phyloP scores from a whole-genome alignment of 1,284 basidiomycete genomes.

The Ustilago lituana region DNA sequence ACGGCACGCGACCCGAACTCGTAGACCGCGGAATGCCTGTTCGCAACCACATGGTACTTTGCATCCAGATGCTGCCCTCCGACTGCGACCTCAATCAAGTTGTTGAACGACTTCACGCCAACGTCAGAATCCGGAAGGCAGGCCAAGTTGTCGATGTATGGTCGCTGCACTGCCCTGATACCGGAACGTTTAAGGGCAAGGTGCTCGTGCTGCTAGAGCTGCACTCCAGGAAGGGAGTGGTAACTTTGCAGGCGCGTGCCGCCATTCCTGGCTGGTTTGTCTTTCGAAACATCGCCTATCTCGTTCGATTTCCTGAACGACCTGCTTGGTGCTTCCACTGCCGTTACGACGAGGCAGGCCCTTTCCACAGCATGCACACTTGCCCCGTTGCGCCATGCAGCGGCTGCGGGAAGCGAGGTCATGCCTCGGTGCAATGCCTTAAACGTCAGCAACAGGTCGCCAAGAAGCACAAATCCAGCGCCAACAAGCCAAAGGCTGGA shows the following conservation, averaged over 20 bases:
- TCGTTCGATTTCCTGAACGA: slow-evolving; percentile 27
- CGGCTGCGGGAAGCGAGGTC: slow-evolving; percentile 16
- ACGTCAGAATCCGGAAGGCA: slow-evolving; percentile 7
- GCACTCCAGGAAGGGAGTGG: slow-evolving; percentile 1
- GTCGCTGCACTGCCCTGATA: slow-evolving; percentile 11
- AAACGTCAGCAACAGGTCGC: slow-evolving; percentile 16
- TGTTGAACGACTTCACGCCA: background rate
- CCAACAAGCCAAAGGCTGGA: too few relatives aligned
- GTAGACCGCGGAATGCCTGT: slow-evolving; percentile 14
- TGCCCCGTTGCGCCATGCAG: slow-evolving; percentile 16
- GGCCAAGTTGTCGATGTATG: slow-evolving; percentile 28
- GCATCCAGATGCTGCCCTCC: slow-evolving; percentile 34
- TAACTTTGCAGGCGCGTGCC: slow-evolving; percentile 12
- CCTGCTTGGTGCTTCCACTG: slow-evolving; percentile 36
- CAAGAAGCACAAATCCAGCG: slow-evolving; percentile 13
- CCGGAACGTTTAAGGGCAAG: slow-evolving; percentile 18
- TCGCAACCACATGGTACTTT: slow-evolving; percentile 17
- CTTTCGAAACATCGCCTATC: slow-evolving; percentile 18
- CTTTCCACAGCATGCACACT: slow-evolving; percentile 27
- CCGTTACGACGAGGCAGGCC: slow-evolving; percentile 11
- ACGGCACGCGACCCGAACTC: slow-evolving; percentile 25
- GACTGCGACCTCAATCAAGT: slow-evolving; percentile 1
- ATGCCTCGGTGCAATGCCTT: slow-evolving; percentile 18
- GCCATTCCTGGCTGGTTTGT: slow-evolving; percentile 31
- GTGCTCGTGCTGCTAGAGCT: slow-evolving; percentile 34